Percentiles rank a stretch among this genome's conserved stretches.
These are phyloP conservation scores for Vitis rotundifolia DNA, from an alignment of 164 flowering plant genomes.

Conservation along the genomic window DNA sequence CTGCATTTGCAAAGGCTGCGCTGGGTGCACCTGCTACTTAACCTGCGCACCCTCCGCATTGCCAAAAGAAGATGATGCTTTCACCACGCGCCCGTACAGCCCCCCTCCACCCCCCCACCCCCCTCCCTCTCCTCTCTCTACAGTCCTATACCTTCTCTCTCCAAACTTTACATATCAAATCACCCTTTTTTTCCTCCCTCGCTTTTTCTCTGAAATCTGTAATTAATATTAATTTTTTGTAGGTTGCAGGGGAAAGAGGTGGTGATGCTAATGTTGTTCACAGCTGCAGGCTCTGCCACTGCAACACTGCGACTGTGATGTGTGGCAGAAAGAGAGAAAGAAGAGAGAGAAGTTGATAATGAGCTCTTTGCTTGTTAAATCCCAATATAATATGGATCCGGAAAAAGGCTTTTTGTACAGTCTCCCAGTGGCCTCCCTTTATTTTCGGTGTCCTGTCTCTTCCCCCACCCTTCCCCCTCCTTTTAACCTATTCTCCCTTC, in stretches of 20 bases:
- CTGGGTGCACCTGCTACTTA: constrained; percentile 4
- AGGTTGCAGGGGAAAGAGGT: too few species aligned
- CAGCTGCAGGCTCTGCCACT: constrained; percentile 22
- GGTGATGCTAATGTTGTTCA: constrained; percentile 1
- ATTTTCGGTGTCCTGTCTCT: constrained; percentile 51
- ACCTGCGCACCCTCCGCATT: constrained; percentile 12
- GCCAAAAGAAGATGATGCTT: constrained; percentile 19
- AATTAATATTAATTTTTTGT: too few species aligned
- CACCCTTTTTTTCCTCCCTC: background rate
- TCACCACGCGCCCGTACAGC: constrained; percentile 4
- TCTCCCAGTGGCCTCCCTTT: constrained; percentile 30
- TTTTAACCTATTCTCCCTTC: constrained; percentile 25
- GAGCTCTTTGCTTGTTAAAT: constrained; percentile 9
- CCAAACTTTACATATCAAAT: background rate
- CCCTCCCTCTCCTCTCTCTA: background rate
- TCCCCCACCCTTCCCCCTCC: constrained; percentile 34
- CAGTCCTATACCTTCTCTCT: background rate
- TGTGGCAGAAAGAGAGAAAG: constrained; percentile 24
- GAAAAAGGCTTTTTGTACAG: constrained; percentile 7
- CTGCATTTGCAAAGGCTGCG: constrained; percentile 15
- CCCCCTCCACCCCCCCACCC: background rate
- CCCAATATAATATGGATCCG: constrained; percentile 1
- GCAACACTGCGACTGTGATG: constrained; percentile 36
- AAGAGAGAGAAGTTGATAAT: constrained; percentile 3
- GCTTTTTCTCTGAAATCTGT: background rate